Evolutionary conservation across 1,284 basidiomycete species (phyloP).

Genomic region (Ceratobasidium sp.): DNA sequence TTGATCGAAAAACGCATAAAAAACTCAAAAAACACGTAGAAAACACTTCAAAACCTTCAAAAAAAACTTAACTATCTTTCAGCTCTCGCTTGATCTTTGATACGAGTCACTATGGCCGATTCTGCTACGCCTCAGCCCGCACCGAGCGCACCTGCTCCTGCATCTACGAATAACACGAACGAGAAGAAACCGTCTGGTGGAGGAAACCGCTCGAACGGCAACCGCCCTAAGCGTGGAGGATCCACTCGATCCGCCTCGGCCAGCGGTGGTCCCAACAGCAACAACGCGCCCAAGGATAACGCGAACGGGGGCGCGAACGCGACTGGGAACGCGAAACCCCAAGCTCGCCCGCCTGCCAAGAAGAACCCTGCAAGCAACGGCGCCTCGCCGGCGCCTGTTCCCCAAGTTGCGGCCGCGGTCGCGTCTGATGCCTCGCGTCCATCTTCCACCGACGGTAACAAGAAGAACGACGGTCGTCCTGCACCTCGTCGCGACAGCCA

Average conservation of each 20-base stretch:
- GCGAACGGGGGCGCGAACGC: constrained; percentile 6
- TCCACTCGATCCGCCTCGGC: constrained; percentile 18
- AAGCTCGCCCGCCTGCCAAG: constrained; percentile 36
- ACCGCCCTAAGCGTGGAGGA: constrained; percentile 25
- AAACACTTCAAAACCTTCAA: constrained; percentile 64
- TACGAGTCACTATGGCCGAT: constrained; percentile 42
- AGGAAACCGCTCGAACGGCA: constrained; percentile 24
- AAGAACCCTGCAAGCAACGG: constrained; percentile 39
- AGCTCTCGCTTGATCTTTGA: constrained; percentile 41
- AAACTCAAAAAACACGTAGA: constrained; percentile 61
- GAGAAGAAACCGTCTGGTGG: constrained; percentile 41
- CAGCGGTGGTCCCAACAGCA: constrained; percentile 34
- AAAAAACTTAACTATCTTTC: constrained; percentile 47
- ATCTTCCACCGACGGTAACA: constrained; percentile 46
- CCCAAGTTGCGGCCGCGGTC: constrained; percentile 42
- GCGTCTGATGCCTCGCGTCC: constrained; percentile 44
- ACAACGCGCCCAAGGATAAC: constrained; percentile 36
- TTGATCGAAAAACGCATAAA: constrained; percentile 47
- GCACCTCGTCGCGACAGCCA: constrained; percentile 39
- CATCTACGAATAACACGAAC: constrained; percentile 33
- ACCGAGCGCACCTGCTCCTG: constrained; percentile 35
- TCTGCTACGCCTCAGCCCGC: constrained; percentile 40
- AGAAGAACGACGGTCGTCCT: constrained; percentile 40
- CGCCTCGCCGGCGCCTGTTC: constrained; percentile 37
- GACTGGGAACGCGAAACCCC: constrained; percentile 30